These are phyloP conservation scores for Rhodotorula babjevae DNA, from an alignment of 768 basidiomycete genomes.

Conservation along the genomic window DNA sequence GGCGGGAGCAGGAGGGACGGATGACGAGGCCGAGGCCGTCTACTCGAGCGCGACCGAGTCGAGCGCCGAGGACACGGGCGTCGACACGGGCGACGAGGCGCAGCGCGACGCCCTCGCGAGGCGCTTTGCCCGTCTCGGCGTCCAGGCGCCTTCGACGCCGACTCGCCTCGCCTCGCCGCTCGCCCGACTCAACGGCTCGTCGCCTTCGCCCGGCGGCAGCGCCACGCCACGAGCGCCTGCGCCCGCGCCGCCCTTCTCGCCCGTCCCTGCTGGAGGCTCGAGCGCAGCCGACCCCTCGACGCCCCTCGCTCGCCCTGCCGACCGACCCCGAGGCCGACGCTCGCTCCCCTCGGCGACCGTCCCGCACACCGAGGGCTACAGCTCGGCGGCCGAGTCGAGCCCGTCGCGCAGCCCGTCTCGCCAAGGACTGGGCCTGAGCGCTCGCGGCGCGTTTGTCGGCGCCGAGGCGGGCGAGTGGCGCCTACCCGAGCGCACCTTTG, in stretches of 20 bases:
- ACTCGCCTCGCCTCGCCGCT: neutral
- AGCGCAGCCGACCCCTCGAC: neutral
- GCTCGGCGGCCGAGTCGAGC: slow-evolving; percentile 2
- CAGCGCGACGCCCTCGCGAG: neutral
- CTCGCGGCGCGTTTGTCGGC: neutral
- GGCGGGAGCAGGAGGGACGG: neutral
- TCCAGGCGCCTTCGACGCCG: neutral
- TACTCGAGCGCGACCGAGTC: slow-evolving; percentile 11
- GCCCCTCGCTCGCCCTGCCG: neutral
- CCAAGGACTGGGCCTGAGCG: neutral
- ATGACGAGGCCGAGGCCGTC: slow-evolving; percentile 11
- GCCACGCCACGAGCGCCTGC: neutral
- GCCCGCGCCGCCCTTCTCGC: neutral
- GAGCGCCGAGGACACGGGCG: neutral
- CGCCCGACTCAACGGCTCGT: no score
- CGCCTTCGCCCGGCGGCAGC: neutral
- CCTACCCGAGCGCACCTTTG: slow-evolving; percentile 2
- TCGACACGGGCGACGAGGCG: neutral
- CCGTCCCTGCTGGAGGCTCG: neutral
- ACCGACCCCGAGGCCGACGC: neutral
- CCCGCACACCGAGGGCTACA: neutral
- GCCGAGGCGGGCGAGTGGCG: slow-evolving; percentile 16
- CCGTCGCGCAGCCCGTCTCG: slow-evolving; percentile 19
- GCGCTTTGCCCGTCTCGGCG: neutral
- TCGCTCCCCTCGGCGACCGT: neutral